These are phyloP conservation scores for Fomes fomentarius DNA, from an alignment of 1,284 basidiomycete genomes.

Conservation along the genomic window DNA sequence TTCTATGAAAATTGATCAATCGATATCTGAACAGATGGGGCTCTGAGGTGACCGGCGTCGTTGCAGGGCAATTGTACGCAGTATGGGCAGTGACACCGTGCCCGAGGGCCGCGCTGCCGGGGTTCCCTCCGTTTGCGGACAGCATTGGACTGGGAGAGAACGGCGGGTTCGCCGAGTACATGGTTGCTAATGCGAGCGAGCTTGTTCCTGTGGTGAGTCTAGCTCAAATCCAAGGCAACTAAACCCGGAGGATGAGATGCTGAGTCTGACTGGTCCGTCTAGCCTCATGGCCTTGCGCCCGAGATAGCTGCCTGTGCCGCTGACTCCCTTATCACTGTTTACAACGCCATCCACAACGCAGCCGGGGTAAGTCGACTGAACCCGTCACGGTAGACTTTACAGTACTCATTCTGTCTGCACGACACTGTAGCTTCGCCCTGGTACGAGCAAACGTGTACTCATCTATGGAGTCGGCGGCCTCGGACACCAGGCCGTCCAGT, in stretches of 20 bases:
- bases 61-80: conserved; percentile 24
- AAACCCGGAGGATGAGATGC: background rate
- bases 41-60: conserved; percentile 17
- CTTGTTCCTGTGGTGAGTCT: conserved; percentile 26
- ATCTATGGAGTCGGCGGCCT: conserved; percentile 36
- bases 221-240: background rate
- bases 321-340: conserved; percentile 31
- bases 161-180: conserved; percentile 30
- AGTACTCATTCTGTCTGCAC: too few species aligned
- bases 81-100: conserved; percentile 19
- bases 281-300: conserved; percentile 28
- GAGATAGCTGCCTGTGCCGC: conserved; percentile 29
- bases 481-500: conserved; percentile 35
- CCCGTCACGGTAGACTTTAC: background rate
- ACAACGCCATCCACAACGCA: conserved; percentile 29
- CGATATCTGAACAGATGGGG: conserved; percentile 13
- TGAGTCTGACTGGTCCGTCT: too few species aligned
- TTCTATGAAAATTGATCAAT: background rate
- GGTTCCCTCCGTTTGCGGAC: conserved; percentile 14
- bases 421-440: conserved; percentile 14
- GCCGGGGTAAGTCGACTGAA: conserved; percentile 28
- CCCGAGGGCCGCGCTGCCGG: background rate
- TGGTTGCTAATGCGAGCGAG: conserved; percentile 19
- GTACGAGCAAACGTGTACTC: conserved; percentile 24
- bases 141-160: conserved; percentile 27